phyloP scores from a whole-genome alignment of 306 rosid genomes.

The Medicago truncatula region MtrunA17r5.0-ANR NC_053043.1:46880001-46880500 shows the following conservation, averaged over 20 bases:
- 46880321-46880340: not conserved
- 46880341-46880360: slow-evolving; percentile 28
- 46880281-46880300: slow-evolving; percentile 1
- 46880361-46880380: slow-evolving; percentile 10
- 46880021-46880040: not conserved
- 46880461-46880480: slow-evolving; percentile 99
- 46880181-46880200: not conserved
- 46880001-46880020: not conserved
- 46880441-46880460: slow-evolving; percentile 99
- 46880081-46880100: not conserved
- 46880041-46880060: not conserved
- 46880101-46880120: not conserved
- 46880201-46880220: slow-evolving; percentile 16
- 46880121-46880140: not conserved
- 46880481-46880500: slow-evolving; percentile 91
- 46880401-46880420: slow-evolving; percentile 92
- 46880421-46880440: slow-evolving; percentile 93
- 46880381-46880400: slow-evolving; percentile 98
- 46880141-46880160: slow-evolving; percentile 2
- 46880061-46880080: slow-evolving; percentile 9
- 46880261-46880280: not conserved
- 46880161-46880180: slow-evolving; percentile 4
- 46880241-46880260: slow-evolving; percentile 17
- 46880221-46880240: slow-evolving; percentile 21
- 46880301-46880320: slow-evolving; percentile 29